phyloP scores from a whole-genome alignment of 139 green algal species.

The Cymbomonas tetramitiformis region DNA sequence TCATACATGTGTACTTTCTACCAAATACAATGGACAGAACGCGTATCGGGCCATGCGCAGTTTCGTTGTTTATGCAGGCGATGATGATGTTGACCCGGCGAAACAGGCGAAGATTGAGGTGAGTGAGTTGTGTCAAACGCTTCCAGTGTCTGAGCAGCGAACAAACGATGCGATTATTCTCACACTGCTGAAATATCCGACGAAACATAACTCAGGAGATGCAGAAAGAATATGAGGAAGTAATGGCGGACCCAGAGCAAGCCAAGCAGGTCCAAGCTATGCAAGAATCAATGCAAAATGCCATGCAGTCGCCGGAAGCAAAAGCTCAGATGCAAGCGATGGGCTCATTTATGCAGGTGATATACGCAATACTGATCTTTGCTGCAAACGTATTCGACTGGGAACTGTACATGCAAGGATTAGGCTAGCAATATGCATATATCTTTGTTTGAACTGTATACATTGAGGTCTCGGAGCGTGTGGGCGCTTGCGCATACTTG shows the following conservation, averaged over 20 bases:
- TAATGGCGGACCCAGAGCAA: slow-evolving; percentile 13
- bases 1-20: too few species aligned
- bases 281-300: slow-evolving; percentile 10
- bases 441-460: background rate
- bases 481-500: background rate
- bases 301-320: slow-evolving; percentile 11
- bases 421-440: background rate
- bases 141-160: too few species aligned
- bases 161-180: too few species aligned
- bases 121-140: too few species aligned
- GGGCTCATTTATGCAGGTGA: slow-evolving; percentile 14
- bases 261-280: slow-evolving; percentile 12
- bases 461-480: background rate
- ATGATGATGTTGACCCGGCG: too few species aligned
- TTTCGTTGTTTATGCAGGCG: too few species aligned
- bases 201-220: too few species aligned
- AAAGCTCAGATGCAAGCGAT: slow-evolving; percentile 13
- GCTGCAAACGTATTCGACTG: background rate
- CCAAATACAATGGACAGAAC: too few species aligned
- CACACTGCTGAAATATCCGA: too few species aligned
- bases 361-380: background rate
- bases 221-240: slow-evolving; percentile 2
- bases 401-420: background rate
- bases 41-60: too few species aligned
- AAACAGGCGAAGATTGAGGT: too few species aligned